A percentile compares a stretch with the other conserved stretches of the same genome.
phyloP scores from a whole-genome alignment of 257 asterid species.

The Verbascum thapsus region DNA sequence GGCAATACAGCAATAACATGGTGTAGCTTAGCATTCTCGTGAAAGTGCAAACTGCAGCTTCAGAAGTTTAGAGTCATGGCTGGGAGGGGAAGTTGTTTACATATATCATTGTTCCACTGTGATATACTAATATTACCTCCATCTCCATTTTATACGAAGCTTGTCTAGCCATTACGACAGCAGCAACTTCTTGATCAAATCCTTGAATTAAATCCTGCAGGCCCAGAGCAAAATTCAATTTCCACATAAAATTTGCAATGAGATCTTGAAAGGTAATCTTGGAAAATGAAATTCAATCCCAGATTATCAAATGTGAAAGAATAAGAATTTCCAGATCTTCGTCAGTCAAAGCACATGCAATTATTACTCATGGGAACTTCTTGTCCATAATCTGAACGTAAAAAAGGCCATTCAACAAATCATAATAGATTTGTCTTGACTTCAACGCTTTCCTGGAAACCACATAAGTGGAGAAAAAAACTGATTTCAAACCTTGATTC shows the following conservation, averaged over 20 bases:
- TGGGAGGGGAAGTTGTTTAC: no score
- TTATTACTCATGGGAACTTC: not conserved
- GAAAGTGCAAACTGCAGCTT: no score
- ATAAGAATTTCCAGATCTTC: constrained; percentile 11
- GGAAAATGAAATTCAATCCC: not conserved
- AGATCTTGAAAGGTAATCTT: no score
- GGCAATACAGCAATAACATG: no score
- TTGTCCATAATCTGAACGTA: not conserved
- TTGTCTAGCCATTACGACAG: constrained; percentile 90
- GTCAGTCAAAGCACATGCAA: not conserved
- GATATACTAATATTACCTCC: no score
- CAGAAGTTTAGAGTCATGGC: no score
- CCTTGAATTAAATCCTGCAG: constrained; percentile 89
- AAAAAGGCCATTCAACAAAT: not conserved
- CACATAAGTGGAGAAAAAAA: not conserved
- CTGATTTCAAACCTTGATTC: not conserved
- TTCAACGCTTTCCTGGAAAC: not conserved
- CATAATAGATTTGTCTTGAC: not conserved
- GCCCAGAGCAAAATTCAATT: constrained; percentile 20
- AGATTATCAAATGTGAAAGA: constrained; percentile 1
- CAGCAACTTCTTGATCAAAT: constrained; percentile 98
- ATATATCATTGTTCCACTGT: no score
- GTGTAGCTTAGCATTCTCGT: no score
- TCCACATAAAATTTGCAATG: constrained; percentile 6
- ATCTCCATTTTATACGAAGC: constrained; percentile 95